A percentile compares a stretch with the other conserved stretches of the same genome.
Evolutionary conservation across 257 asterid genomes (phyloP).

Genomic region (Haberlea rhodopensis): DNA sequence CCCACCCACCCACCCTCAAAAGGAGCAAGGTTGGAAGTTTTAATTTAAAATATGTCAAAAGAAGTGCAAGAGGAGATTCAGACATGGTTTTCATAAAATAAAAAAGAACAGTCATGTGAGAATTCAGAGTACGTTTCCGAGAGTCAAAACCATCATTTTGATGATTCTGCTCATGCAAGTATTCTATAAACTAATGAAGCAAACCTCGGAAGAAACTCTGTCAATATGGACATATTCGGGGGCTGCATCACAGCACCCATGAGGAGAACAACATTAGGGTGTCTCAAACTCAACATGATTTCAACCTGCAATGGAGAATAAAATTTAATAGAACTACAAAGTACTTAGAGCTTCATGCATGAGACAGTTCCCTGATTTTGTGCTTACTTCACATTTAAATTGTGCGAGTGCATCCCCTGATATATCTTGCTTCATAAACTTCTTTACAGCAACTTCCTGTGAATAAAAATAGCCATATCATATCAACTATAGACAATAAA

Average conservation of each 20-base stretch:
- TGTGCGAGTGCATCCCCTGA: constrained; percentile 89
- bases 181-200: constrained; percentile 6
- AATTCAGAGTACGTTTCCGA: too few species aligned
- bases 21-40: neutral
- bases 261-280: constrained; percentile 95
- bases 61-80: too few species aligned
- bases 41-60: constrained; percentile 3
- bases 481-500: constrained; percentile 5
- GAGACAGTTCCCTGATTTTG: constrained; percentile 2
- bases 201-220: constrained; percentile 95
- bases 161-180: constrained; percentile 10
- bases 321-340: too few species aligned
- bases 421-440: constrained; percentile 94
- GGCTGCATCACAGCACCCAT: constrained; percentile 98
- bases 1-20: neutral
- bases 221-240: constrained; percentile 90
- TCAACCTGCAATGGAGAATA: constrained; percentile 55
- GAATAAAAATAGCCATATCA: constrained; percentile 20
- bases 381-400: constrained; percentile 81
- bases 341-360: constrained; percentile 6
- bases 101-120: too few species aligned
- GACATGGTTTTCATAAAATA: too few species aligned
- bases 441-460: constrained; percentile 99
- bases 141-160: constrained; percentile 9
- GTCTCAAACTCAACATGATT: constrained; percentile 94